A percentile compares a stretch with the other conserved stretches of the same genome.
These are phyloP conservation scores for Aureobasidium mangrovei DNA, from an alignment of 2,329 filamentous ascomycete genomes.

Conservation along the genomic window DNA sequence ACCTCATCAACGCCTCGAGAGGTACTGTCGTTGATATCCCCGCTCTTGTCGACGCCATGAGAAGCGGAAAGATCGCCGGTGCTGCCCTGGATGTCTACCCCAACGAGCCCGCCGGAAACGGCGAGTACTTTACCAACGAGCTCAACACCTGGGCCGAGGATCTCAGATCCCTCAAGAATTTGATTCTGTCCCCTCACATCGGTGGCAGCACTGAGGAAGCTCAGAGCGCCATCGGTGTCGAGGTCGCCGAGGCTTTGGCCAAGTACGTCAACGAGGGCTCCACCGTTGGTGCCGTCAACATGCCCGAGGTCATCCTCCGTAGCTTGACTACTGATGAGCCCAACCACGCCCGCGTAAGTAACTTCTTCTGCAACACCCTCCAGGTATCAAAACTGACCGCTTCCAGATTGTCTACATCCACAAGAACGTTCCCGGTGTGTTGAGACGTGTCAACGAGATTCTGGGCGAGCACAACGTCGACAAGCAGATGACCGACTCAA, in stretches of 20 bases:
- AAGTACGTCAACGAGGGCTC: slow-evolving; percentile 93
- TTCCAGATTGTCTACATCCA: slow-evolving; percentile 75
- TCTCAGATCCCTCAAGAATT: slow-evolving; percentile 74
- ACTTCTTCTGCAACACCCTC: slow-evolving; percentile 30
- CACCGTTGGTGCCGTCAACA: slow-evolving; percentile 85
- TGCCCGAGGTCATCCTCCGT: slow-evolving; percentile 88
- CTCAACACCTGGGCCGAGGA: slow-evolving; percentile 83
- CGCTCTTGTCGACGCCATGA: slow-evolving; percentile 79
- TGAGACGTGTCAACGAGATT: slow-evolving; percentile 91
- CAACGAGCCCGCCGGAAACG: slow-evolving; percentile 85
- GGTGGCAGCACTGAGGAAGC: slow-evolving; percentile 97
- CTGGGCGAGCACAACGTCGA: slow-evolving; percentile 94
- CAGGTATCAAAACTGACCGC: slow-evolving; percentile 25
- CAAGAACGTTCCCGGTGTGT: slow-evolving; percentile 89
- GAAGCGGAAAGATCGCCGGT: slow-evolving; percentile 77
- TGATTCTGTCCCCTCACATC: slow-evolving; percentile 94
- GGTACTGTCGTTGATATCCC: slow-evolving; percentile 92
- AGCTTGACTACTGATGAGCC: slow-evolving; percentile 84
- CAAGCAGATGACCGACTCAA: slow-evolving; percentile 96
- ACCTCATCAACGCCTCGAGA: slow-evolving; percentile 92
- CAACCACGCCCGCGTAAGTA: slow-evolving; percentile 63
- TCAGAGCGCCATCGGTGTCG: slow-evolving; percentile 88
- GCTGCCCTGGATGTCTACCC: slow-evolving; percentile 97
- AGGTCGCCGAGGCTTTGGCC: slow-evolving; percentile 80
- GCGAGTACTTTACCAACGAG: slow-evolving; percentile 81